Percentiles rank a stretch among this genome's conserved stretches.
Evolutionary conservation across 805 yeast species (phyloP).

Genomic region (Cyberlindnera xishuangbannaensis): DNA sequence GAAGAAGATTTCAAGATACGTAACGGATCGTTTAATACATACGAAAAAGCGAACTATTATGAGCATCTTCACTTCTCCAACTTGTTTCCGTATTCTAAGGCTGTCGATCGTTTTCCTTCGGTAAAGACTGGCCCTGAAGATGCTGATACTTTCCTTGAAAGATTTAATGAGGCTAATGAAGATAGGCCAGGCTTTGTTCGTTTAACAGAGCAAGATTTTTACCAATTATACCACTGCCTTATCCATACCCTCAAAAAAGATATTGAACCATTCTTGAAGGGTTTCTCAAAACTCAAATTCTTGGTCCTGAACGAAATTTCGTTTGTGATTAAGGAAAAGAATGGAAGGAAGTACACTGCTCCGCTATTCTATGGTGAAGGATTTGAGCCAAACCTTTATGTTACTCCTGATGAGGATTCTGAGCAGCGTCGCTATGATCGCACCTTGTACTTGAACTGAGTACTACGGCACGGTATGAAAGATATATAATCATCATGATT

Average conservation of each 20-base stretch:
- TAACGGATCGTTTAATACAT: slow-evolving; percentile 22
- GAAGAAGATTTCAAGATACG: slow-evolving; percentile 25
- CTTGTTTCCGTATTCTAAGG: slow-evolving; percentile 37
- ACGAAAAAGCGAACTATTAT: slow-evolving; percentile 31
- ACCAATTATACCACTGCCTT: slow-evolving; percentile 30
- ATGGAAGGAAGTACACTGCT: background rate
- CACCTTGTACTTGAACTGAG: slow-evolving; percentile 5
- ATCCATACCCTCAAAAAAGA: slow-evolving; percentile 33
- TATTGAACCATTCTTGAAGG: slow-evolving; percentile 29
- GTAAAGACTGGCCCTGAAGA: slow-evolving; percentile 37
- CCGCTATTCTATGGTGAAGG: slow-evolving; percentile 19
- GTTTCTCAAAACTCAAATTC: slow-evolving; percentile 30
- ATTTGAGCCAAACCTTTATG: slow-evolving; percentile 8
- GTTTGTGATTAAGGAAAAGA: slow-evolving; percentile 3
- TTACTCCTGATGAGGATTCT: slow-evolving; percentile 1
- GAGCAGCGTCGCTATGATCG: slow-evolving; percentile 1
- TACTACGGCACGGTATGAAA: background rate
- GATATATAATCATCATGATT: too few relatives aligned
- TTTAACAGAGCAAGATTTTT: slow-evolving; percentile 28
- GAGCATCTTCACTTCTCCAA: slow-evolving; percentile 31
- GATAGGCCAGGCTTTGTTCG: slow-evolving; percentile 22
- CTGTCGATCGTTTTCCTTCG: slow-evolving; percentile 37
- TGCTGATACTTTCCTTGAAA: slow-evolving; percentile 24
- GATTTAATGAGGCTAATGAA: slow-evolving; percentile 22
- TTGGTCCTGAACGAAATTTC: slow-evolving; percentile 29